Percentiles rank a stretch among this genome's conserved stretches.
Conservation (phyloP, 495 filamentous ascomycete species). For the Xylaria castorea region DNA sequence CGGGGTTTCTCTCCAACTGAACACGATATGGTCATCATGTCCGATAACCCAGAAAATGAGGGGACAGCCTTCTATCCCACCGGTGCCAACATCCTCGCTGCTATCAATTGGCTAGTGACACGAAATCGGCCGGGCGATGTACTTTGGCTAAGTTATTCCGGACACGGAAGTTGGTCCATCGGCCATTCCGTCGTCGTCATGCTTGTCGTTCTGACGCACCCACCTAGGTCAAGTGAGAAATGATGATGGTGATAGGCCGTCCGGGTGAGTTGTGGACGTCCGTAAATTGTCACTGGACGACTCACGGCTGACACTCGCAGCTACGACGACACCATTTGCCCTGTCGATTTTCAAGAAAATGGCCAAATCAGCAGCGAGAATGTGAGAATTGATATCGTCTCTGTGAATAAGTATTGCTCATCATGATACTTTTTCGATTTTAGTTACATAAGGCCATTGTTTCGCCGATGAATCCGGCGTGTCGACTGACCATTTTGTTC, state of each 20-base stretch:
- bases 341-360: slow-evolving; percentile 57
- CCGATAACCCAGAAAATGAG: slow-evolving; percentile 46
- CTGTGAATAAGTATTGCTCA: background rate
- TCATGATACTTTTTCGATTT: background rate
- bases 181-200: background rate
- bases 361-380: slow-evolving; percentile 61
- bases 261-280: background rate
- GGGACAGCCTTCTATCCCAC: slow-evolving; percentile 61
- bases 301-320: slow-evolving; percentile 39
- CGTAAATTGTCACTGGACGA: slow-evolving; percentile 2
- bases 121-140: background rate
- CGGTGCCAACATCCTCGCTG: slow-evolving; percentile 60
- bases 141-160: background rate
- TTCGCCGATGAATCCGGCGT: slow-evolving; percentile 43
- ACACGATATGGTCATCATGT: slow-evolving; percentile 61
- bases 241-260: background rate
- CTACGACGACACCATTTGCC: slow-evolving; percentile 64
- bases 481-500: slow-evolving; percentile 63
- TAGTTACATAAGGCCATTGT: slow-evolving; percentile 59
- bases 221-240: background rate
- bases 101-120: slow-evolving; percentile 60
- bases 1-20: slow-evolving; percentile 56
- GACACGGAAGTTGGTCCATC: background rate
- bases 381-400: slow-evolving; percentile 32
- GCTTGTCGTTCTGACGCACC: background rate